A percentile compares a stretch with the other conserved stretches of the same genome.
phyloP scores from a whole-genome alignment of 768 basidiomycete species.

The Boletus vinaceobasis region DNA sequence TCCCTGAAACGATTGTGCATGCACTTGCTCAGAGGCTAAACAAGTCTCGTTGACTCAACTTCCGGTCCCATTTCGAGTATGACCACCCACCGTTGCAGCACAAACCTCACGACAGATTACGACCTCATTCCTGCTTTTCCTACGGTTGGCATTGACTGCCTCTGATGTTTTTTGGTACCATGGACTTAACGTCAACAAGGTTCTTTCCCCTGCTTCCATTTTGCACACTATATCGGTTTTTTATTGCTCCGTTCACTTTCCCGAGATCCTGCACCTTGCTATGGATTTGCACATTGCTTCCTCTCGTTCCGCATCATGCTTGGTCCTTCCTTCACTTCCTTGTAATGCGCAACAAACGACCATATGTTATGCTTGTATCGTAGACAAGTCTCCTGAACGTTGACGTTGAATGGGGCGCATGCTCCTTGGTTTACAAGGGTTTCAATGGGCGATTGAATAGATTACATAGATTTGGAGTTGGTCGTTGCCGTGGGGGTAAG shows the following conservation, averaged over 20 bases:
- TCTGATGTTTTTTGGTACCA: constrained; percentile 24
- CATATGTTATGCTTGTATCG: constrained; percentile 29
- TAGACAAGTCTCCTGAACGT: constrained; percentile 18
- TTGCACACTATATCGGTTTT: constrained; percentile 15
- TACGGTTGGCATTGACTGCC: constrained; percentile 28
- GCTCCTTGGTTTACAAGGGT: not conserved
- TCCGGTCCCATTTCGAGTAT: not conserved
- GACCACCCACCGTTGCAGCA: not conserved
- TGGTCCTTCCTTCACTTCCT: constrained; percentile 4
- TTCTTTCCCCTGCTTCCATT: constrained; percentile 11
- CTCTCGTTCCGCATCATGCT: constrained; percentile 19
- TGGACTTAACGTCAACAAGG: constrained; percentile 14
- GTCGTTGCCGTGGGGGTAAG: not conserved
- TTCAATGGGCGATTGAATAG: not conserved
- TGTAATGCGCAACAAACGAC: constrained; percentile 24
- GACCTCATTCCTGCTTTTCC: constrained; percentile 5
- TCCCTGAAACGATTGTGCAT: constrained; percentile 64
- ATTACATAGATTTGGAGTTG: not conserved
- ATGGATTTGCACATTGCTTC: constrained; percentile 27
- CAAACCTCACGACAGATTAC: constrained; percentile 18
- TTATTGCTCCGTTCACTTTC: constrained; percentile 16
- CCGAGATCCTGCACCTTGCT: constrained; percentile 18
- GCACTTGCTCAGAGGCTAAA: constrained; percentile 60
- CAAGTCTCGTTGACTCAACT: constrained; percentile 18
- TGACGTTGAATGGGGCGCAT: not conserved